Evolutionary conservation across 2,329 filamentous ascomycete species (phyloP).

Genomic region (Colletotrichum melonis): DNA sequence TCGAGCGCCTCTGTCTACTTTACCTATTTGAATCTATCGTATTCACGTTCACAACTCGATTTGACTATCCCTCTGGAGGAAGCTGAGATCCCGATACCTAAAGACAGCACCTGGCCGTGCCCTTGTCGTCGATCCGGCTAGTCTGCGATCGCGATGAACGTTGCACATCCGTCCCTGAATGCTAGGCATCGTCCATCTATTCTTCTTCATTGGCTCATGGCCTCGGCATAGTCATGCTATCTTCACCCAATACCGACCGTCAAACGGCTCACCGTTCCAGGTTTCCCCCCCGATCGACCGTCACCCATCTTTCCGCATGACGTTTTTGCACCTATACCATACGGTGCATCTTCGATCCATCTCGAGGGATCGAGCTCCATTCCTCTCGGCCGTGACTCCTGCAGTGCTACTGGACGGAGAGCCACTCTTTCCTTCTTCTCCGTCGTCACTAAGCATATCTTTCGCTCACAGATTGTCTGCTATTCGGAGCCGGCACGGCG

Average conservation of each 20-base stretch:
- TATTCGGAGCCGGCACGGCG: not conserved
- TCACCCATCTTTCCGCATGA: not conserved
- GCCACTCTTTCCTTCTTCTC: not conserved
- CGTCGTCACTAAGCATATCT: not conserved
- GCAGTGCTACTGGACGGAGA: not conserved
- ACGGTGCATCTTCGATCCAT: not conserved
- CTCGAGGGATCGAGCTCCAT: not conserved
- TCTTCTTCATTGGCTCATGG: not conserved
- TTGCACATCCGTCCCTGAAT: not conserved
- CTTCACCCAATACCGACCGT: not conserved
- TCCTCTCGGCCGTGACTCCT: not conserved
- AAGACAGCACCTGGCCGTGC: not conserved
- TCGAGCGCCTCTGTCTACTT: not conserved
- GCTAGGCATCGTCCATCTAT: not conserved
- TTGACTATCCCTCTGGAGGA: not conserved
- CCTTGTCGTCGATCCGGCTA: not conserved
- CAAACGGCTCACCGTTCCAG: not conserved
- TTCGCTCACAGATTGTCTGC: not conserved
- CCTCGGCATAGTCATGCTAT: not conserved
- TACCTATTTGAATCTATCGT: not conserved
- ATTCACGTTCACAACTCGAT: not conserved
- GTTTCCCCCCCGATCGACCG: not conserved
- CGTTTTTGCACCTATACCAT: not conserved
- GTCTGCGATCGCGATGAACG: not conserved
- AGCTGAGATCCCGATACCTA: not conserved